Base-by-base conservation (phyloP, 352 stramenopile species). In the Blastocystis hominis region DNA sequence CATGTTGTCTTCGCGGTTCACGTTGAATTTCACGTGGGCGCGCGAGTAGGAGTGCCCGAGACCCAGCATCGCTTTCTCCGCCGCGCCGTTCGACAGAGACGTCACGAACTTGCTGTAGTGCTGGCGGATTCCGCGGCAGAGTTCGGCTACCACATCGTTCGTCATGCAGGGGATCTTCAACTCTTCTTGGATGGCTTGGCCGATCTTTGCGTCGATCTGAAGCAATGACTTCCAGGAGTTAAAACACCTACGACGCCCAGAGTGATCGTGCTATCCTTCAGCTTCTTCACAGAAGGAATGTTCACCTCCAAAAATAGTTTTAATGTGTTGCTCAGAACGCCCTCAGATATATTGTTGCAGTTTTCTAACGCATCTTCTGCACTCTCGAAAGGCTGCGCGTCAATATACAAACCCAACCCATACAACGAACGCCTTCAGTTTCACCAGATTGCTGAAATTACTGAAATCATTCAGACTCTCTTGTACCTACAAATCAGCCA, bases 291-390 rank as follows among this genome's bases (percentile, higher is more conserved):
- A 89, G 98, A 98, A 53, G 97, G 96, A 76, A 99, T 89, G 91
- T 99, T 99, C 93, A 98, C 97, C 90, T 99, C 96, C 70, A 99
- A 92, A 92, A 99, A 99, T 90, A 97, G 95, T 89, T 97, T 95
- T 59, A 98, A 93, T 89, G 96, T 93, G 44, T 97, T 93, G 75
- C 93, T 92, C 54, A 97, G 75, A 42, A 97, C 90, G 47, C 89
- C 93, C 90, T 98, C 95, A 80, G 94, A 97, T 53, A 99, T 92
- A 86, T 96, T 97, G 91, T 99, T 99, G 86, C 98, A 98, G 93
- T 98, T 99, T 90, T 98, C 95, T 3, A 99, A 92, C 10, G 97
- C 97, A 88, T 98, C 97, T 91, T 99, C 95, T 0, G 97, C 97
- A 44, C 94, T 97, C 88, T 95, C 97, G 91, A 99, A 99, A 13